These are phyloP conservation scores for Hawksworthiomyces lignivorus DNA, from an alignment of 2,329 filamentous ascomycete species.

Conservation along the genomic window DNA sequence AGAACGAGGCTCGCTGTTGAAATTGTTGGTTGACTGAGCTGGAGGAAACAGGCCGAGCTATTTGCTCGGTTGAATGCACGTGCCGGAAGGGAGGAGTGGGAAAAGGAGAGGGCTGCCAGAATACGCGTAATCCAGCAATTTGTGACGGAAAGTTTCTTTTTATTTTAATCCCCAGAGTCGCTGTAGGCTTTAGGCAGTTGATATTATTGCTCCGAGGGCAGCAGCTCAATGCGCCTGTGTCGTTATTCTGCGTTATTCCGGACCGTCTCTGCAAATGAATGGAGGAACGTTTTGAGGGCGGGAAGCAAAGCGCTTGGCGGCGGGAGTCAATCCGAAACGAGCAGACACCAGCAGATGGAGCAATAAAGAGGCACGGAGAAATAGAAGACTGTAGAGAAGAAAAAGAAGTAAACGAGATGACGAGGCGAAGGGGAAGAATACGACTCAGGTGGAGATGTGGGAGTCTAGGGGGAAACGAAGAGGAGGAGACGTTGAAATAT, in stretches of 20 bases:
- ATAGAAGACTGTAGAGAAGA: background rate
- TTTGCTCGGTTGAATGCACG: conserved; percentile 1
- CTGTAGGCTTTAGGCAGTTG: conserved; percentile 1
- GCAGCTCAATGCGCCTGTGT: too few species aligned
- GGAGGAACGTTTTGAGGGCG: too few species aligned
- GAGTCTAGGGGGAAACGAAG: too few species aligned
- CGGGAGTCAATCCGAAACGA: conserved; percentile 6
- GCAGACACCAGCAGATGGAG: too few species aligned
- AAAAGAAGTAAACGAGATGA: background rate
- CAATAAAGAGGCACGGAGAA: too few species aligned
- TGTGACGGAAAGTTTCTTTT: conserved; percentile 3
- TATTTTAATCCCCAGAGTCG: background rate
- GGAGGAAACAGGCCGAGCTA: too few species aligned
- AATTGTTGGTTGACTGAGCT: too few species aligned
- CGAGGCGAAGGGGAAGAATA: background rate
- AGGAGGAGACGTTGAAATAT: too few species aligned
- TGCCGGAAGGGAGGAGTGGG: background rate
- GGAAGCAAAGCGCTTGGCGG: background rate
- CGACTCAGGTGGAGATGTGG: background rate
- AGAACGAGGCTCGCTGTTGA: too few species aligned
- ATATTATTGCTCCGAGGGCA: background rate
- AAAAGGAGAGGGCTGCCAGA: conserved; percentile 2
- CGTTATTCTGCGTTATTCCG: too few species aligned
- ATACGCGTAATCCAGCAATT: conserved; percentile 6
- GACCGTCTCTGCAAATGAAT: too few species aligned